These are phyloP conservation scores for Collybia mongolica DNA, from an alignment of 768 basidiomycete genomes.

Conservation along the genomic window DNA sequence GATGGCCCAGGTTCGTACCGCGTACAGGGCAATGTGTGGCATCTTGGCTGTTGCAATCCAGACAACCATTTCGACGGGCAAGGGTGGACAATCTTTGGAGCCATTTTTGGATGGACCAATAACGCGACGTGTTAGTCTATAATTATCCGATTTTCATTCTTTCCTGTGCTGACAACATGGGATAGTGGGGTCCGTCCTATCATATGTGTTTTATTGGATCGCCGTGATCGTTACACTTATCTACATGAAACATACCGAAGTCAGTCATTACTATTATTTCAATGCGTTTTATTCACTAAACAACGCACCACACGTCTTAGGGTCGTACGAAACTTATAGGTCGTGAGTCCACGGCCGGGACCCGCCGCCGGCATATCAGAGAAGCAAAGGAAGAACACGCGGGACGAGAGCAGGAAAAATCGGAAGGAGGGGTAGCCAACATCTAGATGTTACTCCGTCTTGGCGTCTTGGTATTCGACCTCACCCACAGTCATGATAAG, in stretches of 20 bases:
- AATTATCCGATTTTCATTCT: background rate
- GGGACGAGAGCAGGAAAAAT: background rate
- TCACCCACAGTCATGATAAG: no score
- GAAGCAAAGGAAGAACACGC: slow-evolving; percentile 1
- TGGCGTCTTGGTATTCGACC: no score
- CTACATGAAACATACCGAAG: slow-evolving; percentile 65
- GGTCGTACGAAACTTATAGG: slow-evolving; percentile 66
- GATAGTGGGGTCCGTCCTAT: slow-evolving; percentile 72
- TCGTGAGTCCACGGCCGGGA: slow-evolving; percentile 49
- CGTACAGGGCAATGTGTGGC: slow-evolving; percentile 85
- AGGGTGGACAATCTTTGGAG: slow-evolving; percentile 83
- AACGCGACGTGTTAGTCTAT: slow-evolving; percentile 61
- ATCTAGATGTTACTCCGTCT: no score
- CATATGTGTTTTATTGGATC: slow-evolving; percentile 93
- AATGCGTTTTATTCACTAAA: background rate
- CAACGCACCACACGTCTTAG: slow-evolving; percentile 27
- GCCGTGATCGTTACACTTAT: slow-evolving; percentile 69
- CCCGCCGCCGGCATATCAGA: slow-evolving; percentile 20
- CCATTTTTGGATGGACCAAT: slow-evolving; percentile 89
- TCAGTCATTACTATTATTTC: slow-evolving; percentile 14
- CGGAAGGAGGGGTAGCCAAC: background rate
- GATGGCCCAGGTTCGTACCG: slow-evolving; percentile 84
- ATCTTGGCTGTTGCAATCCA: slow-evolving; percentile 78
- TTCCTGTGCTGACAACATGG: background rate
- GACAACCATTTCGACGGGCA: slow-evolving; percentile 45